These are phyloP conservation scores for Microthyrium microscopicum DNA, from an alignment of 2,329 filamentous ascomycete species.

Conservation along the genomic window DNA sequence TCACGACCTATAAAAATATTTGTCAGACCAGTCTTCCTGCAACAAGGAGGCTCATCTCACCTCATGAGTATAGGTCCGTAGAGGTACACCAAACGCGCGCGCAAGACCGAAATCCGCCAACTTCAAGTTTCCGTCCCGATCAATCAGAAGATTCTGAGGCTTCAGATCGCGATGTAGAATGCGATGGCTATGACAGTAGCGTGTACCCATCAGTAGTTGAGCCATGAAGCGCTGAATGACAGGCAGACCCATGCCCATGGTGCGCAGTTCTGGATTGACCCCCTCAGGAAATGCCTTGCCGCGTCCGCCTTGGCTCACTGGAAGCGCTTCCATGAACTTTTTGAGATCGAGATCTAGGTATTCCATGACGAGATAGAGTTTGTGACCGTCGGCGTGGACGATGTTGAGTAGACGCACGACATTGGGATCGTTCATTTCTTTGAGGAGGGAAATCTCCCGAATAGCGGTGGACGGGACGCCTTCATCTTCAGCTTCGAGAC, in stretches of 20 bases:
- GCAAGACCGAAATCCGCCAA: conserved; percentile 81
- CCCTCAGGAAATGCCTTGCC: conserved; percentile 75
- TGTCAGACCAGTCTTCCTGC: not conserved
- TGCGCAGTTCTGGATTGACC: conserved; percentile 43
- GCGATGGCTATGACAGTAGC: conserved; percentile 78
- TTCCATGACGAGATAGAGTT: conserved; percentile 85
- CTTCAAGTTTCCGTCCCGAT: conserved; percentile 76
- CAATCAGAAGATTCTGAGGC: conserved; percentile 77
- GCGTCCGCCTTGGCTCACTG: conserved; percentile 66
- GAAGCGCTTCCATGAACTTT: conserved; percentile 89
- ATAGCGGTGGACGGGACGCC: conserved; percentile 86
- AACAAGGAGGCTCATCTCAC: conserved; percentile 20
- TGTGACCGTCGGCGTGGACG: conserved; percentile 85
- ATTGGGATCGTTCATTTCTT: conserved; percentile 86
- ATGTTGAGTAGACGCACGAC: conserved; percentile 83
- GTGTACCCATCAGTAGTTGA: conserved; percentile 68
- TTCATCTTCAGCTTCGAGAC: conserved; percentile 87
- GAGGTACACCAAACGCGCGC: conserved; percentile 75
- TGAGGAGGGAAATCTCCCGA: conserved; percentile 82
- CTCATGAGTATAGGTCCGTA: conserved; percentile 87
- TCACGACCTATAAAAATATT: conserved; percentile 47
- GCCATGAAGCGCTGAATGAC: conserved; percentile 92
- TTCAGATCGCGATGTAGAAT: conserved; percentile 80
- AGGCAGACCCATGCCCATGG: conserved; percentile 55
- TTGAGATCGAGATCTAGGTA: conserved; percentile 85